These are phyloP conservation scores for Suhomyces faveliae DNA, from an alignment of 805 yeast species.

Conservation along the genomic window DNA sequence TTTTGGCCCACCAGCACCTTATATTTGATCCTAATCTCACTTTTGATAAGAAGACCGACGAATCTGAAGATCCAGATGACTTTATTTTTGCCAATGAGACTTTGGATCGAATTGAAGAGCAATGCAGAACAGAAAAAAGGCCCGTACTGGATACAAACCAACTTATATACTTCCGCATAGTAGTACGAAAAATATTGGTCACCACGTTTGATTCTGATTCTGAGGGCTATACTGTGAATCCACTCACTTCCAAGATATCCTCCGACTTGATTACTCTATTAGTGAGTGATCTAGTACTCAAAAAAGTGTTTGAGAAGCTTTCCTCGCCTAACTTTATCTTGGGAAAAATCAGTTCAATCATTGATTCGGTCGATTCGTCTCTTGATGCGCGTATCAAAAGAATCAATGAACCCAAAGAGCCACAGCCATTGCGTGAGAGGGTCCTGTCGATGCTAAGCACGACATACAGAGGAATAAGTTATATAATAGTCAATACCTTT, in stretches of 20 bases:
- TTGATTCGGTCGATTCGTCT: constrained; percentile 5
- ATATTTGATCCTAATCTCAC: constrained; percentile 13
- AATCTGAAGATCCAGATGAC: neutral
- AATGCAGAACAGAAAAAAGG: neutral
- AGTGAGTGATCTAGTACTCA: constrained; percentile 30
- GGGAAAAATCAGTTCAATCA: constrained; percentile 11
- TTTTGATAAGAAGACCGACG: neutral
- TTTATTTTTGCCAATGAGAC: constrained; percentile 3
- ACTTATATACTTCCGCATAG: constrained; percentile 21
- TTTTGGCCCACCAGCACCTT: constrained; percentile 15
- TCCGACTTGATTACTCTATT: constrained; percentile 21
- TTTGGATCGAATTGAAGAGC: neutral
- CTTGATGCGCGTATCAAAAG: neutral
- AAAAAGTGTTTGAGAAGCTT: constrained; percentile 21
- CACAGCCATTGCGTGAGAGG: neutral
- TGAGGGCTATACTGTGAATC: constrained; percentile 8
- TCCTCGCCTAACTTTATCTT: constrained; percentile 27
- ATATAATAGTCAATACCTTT: constrained; percentile 1
- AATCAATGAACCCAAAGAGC: neutral
- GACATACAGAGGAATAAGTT: constrained; percentile 1
- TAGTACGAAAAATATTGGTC: constrained; percentile 22
- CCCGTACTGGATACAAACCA: constrained; percentile 2
- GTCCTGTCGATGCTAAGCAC: neutral
- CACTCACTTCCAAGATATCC: constrained; percentile 24
- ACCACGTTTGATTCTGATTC: constrained; percentile 12